These are phyloP conservation scores for Calonectria multiphialidica DNA, from an alignment of 2,329 filamentous ascomycete genomes.

Conservation along the genomic window DNA sequence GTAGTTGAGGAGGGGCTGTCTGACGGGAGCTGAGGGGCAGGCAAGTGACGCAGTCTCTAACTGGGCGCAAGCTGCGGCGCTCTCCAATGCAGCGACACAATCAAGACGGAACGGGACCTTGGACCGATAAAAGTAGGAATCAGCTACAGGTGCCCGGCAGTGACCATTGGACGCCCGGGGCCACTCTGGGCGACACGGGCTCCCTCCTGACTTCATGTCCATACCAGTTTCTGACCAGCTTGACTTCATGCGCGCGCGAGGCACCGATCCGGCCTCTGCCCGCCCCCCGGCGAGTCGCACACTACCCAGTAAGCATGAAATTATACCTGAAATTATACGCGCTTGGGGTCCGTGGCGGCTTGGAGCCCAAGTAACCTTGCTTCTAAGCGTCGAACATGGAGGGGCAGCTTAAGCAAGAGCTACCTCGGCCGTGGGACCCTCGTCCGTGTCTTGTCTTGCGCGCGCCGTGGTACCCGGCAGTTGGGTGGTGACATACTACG, in stretches of 20 bases:
- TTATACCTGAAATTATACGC: conserved; percentile 46
- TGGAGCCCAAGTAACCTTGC: conserved; percentile 10
- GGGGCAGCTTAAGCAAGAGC: conserved; percentile 29
- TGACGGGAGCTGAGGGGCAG: conserved; percentile 40
- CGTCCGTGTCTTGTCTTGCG: background rate
- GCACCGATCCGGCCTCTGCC: conserved; percentile 12
- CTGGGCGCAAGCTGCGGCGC: conserved; percentile 28
- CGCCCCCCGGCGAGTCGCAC: conserved; percentile 20
- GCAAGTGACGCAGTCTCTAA: conserved; percentile 45
- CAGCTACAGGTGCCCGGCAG: conserved; percentile 10
- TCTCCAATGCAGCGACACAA: conserved; percentile 26
- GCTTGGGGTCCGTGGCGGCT: conserved; percentile 29
- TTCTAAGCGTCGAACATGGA: conserved; percentile 34
- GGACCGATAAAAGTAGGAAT: conserved; percentile 19
- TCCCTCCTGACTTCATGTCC: conserved; percentile 11
- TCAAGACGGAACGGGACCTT: conserved; percentile 17
- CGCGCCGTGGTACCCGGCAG: conserved; percentile 24
- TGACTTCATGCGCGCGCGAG: conserved; percentile 20
- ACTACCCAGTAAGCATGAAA: conserved; percentile 40
- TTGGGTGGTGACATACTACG: conserved; percentile 19
- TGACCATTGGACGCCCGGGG: conserved; percentile 1
- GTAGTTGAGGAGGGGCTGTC: conserved; percentile 33
- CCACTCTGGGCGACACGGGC: conserved; percentile 19
- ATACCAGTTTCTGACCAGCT: conserved; percentile 14
- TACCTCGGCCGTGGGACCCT: conserved; percentile 14